These are phyloP conservation scores for Hirschfeldia incana DNA, from an alignment of 345 rosid species.

Conservation along the genomic window DNA sequence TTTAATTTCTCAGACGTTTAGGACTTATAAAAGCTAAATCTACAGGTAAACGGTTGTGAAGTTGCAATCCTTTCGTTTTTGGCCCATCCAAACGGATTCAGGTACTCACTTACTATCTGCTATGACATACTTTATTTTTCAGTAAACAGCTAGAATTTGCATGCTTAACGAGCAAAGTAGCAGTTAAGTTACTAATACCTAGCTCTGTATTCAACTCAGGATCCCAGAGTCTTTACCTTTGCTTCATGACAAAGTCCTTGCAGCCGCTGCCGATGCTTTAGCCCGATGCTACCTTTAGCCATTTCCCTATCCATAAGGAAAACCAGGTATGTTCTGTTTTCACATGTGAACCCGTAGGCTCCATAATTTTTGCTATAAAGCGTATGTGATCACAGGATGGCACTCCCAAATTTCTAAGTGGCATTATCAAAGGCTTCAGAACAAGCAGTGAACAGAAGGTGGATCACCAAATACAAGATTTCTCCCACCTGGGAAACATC, in stretches of 20 bases:
- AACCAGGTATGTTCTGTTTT: constrained; percentile 48
- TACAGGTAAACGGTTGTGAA: constrained; percentile 76
- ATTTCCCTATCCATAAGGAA: constrained; percentile 51
- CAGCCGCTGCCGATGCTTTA: constrained; percentile 62
- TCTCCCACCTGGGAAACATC: constrained; percentile 57
- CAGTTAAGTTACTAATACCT: constrained; percentile 23
- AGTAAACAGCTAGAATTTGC: neutral
- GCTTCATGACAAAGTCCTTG: constrained; percentile 75
- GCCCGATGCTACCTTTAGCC: constrained; percentile 49
- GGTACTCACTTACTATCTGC: constrained; percentile 42
- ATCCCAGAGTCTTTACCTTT: constrained; percentile 70
- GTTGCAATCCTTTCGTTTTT: constrained; percentile 65
- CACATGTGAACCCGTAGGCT: constrained; percentile 1
- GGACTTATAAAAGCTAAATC: constrained; percentile 15
- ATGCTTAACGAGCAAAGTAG: constrained; percentile 25
- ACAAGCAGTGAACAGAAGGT: constrained; percentile 48
- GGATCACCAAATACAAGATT: constrained; percentile 42
- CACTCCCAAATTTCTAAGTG: constrained; percentile 52
- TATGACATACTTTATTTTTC: constrained; percentile 12
- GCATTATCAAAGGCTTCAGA: constrained; percentile 60
- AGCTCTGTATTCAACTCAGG: constrained; percentile 48
- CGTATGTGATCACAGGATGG: constrained; percentile 49
- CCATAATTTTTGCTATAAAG: constrained; percentile 23
- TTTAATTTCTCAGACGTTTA: neutral
- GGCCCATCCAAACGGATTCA: constrained; percentile 56